Percentiles rank a stretch among this genome's conserved stretches.
phyloP scores from a whole-genome alignment of 352 stramenopile species.

The Globisporangium acanthophoron region DNA sequence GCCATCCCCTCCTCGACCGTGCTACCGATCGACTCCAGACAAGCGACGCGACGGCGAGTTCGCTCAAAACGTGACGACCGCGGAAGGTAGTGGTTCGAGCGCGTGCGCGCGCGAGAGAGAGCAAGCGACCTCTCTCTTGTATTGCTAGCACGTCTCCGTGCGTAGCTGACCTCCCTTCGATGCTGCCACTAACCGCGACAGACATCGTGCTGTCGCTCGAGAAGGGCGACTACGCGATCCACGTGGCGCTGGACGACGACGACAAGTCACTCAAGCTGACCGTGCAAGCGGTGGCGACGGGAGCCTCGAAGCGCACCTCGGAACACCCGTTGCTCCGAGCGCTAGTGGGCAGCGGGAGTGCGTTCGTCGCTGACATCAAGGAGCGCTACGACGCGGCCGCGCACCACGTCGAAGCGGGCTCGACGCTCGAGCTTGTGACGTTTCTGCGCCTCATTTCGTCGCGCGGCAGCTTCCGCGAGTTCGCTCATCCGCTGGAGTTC shows the following conservation, averaged over 20 bases:
- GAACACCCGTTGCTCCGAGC: slow-evolving; percentile 11
- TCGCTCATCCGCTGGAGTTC: slow-evolving; percentile 6
- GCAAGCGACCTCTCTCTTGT: background rate
- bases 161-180: background rate
- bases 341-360: slow-evolving; percentile 3
- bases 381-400: slow-evolving; percentile 7
- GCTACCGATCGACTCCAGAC: background rate
- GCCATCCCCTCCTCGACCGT: background rate
- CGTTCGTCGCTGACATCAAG: background rate
- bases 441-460: slow-evolving; percentile 20
- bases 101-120: background rate
- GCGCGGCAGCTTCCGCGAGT: slow-evolving; percentile 4
- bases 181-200: background rate
- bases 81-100: background rate
- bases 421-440: slow-evolving; percentile 18
- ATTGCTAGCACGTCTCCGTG: background rate
- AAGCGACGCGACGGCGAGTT: background rate
- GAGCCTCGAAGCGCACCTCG: background rate
- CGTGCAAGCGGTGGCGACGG: background rate
- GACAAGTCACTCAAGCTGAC: background rate
- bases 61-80: background rate
- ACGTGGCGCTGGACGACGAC: slow-evolving; percentile 8
- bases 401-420: slow-evolving; percentile 2
- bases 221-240: slow-evolving; percentile 17
- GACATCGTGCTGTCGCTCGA: slow-evolving; percentile 14